Evolutionary conservation across 2,329 filamentous ascomycete genomes (phyloP).

Genomic region (Aspergillus pseudoterreus): DNA sequence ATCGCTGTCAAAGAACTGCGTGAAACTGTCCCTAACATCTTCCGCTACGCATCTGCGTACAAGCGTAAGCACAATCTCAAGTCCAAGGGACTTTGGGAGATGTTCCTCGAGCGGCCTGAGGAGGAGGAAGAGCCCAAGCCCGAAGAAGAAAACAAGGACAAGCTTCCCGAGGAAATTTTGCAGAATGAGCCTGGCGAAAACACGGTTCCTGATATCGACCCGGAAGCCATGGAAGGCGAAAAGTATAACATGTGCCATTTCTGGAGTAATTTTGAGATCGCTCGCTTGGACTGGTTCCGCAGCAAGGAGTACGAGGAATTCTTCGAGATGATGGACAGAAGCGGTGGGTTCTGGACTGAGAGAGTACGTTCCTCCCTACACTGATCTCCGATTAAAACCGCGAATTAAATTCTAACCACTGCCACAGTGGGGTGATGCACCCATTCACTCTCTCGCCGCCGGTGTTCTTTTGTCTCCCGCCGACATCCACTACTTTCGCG

Average conservation of each 20-base stretch:
- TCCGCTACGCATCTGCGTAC: constrained; percentile 97
- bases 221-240: constrained; percentile 93
- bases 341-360: constrained; percentile 99
- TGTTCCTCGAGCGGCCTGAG: constrained; percentile 79
- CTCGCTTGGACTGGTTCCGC: constrained; percentile 88
- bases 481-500: constrained; percentile 98
- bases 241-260: constrained; percentile 99
- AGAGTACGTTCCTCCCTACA: constrained; percentile 60
- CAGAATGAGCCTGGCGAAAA: constrained; percentile 69
- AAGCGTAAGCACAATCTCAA: constrained; percentile 87
- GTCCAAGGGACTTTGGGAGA: constrained; percentile 94
- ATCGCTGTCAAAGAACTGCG: constrained; percentile 97
- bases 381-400: not conserved
- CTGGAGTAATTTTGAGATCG: constrained; percentile 99
- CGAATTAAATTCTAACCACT: constrained; percentile 24
- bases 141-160: constrained; percentile 63
- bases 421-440: constrained; percentile 89
- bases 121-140: constrained; percentile 49
- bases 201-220: constrained; percentile 75
- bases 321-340: constrained; percentile 97
- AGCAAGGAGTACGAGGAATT: constrained; percentile 98
- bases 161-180: constrained; percentile 76
- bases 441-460: constrained; percentile 94
- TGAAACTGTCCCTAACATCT: constrained; percentile 97
- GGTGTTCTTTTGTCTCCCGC: constrained; percentile 75